Evolutionary conservation across 192 early-diverging fungal genomes (phyloP).

Genomic region (Coemansia reversa): DNA sequence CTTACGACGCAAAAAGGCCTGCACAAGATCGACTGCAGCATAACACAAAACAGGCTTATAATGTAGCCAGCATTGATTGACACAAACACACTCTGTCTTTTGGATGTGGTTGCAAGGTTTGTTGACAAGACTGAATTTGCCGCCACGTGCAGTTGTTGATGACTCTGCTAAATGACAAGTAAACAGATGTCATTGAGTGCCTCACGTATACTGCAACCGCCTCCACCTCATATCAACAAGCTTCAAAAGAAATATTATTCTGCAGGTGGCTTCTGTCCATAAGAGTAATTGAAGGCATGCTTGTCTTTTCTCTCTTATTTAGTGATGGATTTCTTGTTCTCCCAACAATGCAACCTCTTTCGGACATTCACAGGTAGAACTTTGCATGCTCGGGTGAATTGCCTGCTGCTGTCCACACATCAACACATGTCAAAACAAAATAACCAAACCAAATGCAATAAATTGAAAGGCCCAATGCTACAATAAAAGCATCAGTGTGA

Average conservation of each 20-base stretch:
- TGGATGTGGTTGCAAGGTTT: too few relatives aligned
- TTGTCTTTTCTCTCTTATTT: neutral
- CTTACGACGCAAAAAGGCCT: neutral
- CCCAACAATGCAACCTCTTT: neutral
- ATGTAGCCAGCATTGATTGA: neutral
- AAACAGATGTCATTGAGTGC: neutral
- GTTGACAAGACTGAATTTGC: too few relatives aligned
- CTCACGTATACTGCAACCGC: neutral
- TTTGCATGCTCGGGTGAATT: neutral
- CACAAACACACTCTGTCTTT: neutral
- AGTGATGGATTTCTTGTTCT: neutral
- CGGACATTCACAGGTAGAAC: neutral
- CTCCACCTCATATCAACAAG: neutral
- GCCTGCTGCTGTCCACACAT: neutral
- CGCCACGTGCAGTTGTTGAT: too few relatives aligned
- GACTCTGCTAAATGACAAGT: neutral
- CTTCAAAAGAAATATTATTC: neutral
- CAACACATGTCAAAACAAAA: neutral
- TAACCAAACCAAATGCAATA: neutral
- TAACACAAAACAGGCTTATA: neutral
- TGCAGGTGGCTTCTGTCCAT: neutral
- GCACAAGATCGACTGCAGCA: neutral
- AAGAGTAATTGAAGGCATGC: neutral
- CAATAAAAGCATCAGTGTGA: slow-evolving; percentile 5
- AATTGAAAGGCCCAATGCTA: neutral